Percentiles rank a stretch among this genome's conserved stretches.
phyloP scores from a whole-genome alignment of 208 protist genomes.

The Trypanosoma grayi region DNA sequence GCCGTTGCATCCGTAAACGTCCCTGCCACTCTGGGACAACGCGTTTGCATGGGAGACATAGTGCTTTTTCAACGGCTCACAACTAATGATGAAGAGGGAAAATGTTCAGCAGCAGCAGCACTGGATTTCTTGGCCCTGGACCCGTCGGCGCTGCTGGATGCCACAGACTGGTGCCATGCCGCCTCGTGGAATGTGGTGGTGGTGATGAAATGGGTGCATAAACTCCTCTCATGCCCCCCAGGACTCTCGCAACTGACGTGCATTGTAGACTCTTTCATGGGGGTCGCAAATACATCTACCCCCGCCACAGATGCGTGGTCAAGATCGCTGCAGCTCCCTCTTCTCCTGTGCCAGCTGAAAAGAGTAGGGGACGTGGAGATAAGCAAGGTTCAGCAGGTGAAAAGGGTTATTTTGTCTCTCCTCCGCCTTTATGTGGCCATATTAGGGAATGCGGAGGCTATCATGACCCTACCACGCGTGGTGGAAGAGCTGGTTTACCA shows the following conservation, averaged over 20 bases:
- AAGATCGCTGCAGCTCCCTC: conserved; percentile 63
- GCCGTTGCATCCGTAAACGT: conserved; percentile 11
- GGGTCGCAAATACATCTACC: background rate
- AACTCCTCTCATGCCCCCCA: conserved; percentile 49
- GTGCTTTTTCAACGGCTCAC: conserved; percentile 38
- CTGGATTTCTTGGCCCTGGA: conserved; percentile 62
- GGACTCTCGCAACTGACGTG: conserved; percentile 75
- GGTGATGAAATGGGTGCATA: conserved; percentile 43
- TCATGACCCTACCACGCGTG: conserved; percentile 52
- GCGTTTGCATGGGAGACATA: conserved; percentile 49
- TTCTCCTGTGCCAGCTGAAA: conserved; percentile 41
- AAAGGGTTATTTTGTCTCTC: conserved; percentile 44
- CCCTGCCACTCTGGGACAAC: conserved; percentile 17
- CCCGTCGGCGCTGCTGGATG: conserved; percentile 47
- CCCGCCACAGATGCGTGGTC: conserved; percentile 32
- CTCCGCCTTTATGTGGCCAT: conserved; percentile 55
- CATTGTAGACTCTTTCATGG: conserved; percentile 31
- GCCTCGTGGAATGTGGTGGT: conserved; percentile 41
- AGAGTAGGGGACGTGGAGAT: conserved; percentile 30
- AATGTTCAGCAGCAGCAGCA: conserved; percentile 10
- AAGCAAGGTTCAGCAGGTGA: conserved; percentile 41
- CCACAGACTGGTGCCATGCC: conserved; percentile 64
- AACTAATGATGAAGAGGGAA: background rate
- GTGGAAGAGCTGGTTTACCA: conserved; percentile 38
- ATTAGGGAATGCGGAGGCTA: conserved; percentile 38